Evolutionary conservation across 163 green algal species (phyloP), one percentile per base, ranked within the genome.

Genomic region (Chlorella variabilis): DNA sequence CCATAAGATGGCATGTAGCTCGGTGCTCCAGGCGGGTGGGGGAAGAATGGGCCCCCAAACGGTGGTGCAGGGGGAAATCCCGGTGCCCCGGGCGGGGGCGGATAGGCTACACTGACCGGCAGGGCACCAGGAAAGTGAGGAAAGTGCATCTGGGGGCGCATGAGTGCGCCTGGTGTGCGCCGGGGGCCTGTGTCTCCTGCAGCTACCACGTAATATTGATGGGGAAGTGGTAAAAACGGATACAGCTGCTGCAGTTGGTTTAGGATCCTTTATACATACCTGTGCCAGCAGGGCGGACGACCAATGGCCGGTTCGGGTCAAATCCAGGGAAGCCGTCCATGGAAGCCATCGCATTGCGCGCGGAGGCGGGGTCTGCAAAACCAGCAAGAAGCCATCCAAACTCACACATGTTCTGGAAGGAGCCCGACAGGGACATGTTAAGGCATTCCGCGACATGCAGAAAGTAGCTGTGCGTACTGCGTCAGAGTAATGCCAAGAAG

Each of bases 311-410:
- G 17, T 36, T 39, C 15, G 34, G 18, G 17, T 82, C 71, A 45
- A 87, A 87, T 3, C 81, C 70, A 7, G 48, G 38, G 59, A 75
- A 89, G 18, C 81, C 81, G 67, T 89, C 59, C 80, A 89, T 83
- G 31, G 18, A 25, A 1, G 54, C 51, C 17, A 85, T 83, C 5
- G 85, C 85, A 51, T 58, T 73, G 15, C 56, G 58, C 3, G 81
- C 85, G 1, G 69, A 54, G 25, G 36, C 39, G 1, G 65, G 68
- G 36, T 87, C 83, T 78, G 74, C 58, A 70, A 33, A 61, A 18
- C 17, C 23, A 67, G n/a, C 27, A 49, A 23, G 56, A 54, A 8
- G 45, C 45, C 45, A 54, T 23, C 11, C 45, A 11, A 15, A 23
- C 45, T 11, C 11, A 11, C 45, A 54, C n/a, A n/a, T n/a, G n/a